Conservation (phyloP, 805 yeast species). For the Cyberlindnera nakhonratchasimensis region DNA sequence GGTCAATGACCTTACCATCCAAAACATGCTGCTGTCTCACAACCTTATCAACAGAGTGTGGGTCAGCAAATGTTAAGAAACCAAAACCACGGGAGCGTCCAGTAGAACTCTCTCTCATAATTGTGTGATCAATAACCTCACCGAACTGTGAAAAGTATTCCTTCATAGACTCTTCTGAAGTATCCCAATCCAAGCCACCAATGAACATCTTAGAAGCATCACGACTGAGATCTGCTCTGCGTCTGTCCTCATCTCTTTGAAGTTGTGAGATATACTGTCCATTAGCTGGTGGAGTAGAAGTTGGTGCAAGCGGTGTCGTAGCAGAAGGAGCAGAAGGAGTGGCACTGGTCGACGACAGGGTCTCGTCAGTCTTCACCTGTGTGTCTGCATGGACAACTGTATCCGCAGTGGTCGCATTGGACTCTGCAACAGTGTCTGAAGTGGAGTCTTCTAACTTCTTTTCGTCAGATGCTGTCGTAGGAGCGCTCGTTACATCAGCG, state of each 20-base stretch:
- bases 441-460: neutral
- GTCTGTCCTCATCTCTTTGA: constrained; percentile 15
- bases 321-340: neutral
- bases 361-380: too few relatives aligned
- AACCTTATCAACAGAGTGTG: constrained; percentile 83
- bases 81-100: constrained; percentile 96
- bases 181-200: constrained; percentile 98
- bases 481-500: neutral
- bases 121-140: constrained; percentile 80
- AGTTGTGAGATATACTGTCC: constrained; percentile 8
- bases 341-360: too few relatives aligned
- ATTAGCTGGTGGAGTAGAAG: neutral
- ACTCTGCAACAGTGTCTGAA: neutral
- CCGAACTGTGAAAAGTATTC: constrained; percentile 87
- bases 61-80: constrained; percentile 78
- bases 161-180: constrained; percentile 81
- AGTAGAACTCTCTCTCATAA: constrained; percentile 84
- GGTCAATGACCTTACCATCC: constrained; percentile 96
- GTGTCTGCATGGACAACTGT: neutral
- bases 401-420: neutral
- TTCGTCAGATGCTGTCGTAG: neutral
- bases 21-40: constrained; percentile 80
- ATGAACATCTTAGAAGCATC: constrained; percentile 91
- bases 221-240: constrained; percentile 50
- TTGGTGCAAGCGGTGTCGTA: neutral